Evolutionary conservation across 2,329 filamentous ascomycete genomes (phyloP).

Genomic region (Kalmusia sp.): DNA sequence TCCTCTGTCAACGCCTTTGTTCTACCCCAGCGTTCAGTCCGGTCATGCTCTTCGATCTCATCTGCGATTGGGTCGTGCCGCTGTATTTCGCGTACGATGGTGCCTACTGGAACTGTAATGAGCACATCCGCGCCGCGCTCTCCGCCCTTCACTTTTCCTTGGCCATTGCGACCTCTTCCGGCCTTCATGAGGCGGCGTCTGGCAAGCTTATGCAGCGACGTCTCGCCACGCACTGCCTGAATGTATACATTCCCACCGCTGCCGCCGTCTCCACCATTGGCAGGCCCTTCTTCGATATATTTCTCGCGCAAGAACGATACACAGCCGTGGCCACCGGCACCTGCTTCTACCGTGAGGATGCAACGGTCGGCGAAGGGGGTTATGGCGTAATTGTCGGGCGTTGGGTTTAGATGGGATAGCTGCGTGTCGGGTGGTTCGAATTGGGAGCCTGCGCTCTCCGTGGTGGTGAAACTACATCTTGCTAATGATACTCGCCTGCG

Average conservation of each 20-base stretch:
- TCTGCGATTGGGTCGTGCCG: slow-evolving; percentile 79
- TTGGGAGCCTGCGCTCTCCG: slow-evolving; percentile 11
- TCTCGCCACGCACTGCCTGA: slow-evolving; percentile 89
- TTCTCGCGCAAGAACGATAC: slow-evolving; percentile 94
- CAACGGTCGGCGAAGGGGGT: slow-evolving; percentile 89
- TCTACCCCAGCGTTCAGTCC: slow-evolving; percentile 33
- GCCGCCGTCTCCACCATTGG: slow-evolving; percentile 94
- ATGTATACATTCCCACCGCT: slow-evolving; percentile 93
- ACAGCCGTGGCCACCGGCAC: slow-evolving; percentile 86
- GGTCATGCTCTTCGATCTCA: slow-evolving; percentile 57
- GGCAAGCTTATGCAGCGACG: slow-evolving; percentile 89
- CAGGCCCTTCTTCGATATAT: slow-evolving; percentile 84
- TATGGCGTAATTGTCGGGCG: slow-evolving; percentile 82
- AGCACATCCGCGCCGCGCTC: slow-evolving; percentile 85
- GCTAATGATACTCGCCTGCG: slow-evolving; percentile 20
- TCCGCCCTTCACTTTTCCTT: slow-evolving; percentile 76
- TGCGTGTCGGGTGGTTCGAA: slow-evolving; percentile 18
- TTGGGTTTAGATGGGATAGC: slow-evolving; percentile 70
- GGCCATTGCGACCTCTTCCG: slow-evolving; percentile 77
- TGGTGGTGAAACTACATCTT: slow-evolving; percentile 39
- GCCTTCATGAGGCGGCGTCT: slow-evolving; percentile 77
- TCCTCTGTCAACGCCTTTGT: slow-evolving; percentile 32
- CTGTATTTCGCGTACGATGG: slow-evolving; percentile 82
- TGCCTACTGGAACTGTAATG: slow-evolving; percentile 91
- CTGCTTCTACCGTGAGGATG: slow-evolving; percentile 76